phyloP scores from a whole-genome alignment of 108 stramenopile species.

The Conticribra weissflogii region DNA sequence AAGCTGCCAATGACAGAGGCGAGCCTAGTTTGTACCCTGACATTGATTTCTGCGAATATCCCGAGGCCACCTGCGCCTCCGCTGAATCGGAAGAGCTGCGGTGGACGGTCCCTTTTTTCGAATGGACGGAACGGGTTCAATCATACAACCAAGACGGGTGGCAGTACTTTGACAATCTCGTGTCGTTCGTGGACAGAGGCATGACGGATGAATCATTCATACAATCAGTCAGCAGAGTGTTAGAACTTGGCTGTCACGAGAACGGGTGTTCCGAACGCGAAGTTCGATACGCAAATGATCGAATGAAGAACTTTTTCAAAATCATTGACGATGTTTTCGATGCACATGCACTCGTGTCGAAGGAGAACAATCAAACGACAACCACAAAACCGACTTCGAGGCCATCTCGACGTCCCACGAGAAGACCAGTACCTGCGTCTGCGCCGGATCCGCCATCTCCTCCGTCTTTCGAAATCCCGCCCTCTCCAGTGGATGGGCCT shows the following conservation, averaged over 20 bases:
- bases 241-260: conserved; percentile 28
- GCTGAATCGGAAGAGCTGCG: conserved; percentile 23
- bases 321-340: conserved; percentile 41
- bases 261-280: conserved; percentile 29
- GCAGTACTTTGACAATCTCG: conserved; percentile 20
- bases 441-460: too few relatives aligned
- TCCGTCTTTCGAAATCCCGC: too few relatives aligned
- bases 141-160: conserved; percentile 21
- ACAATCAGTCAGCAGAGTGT: conserved; percentile 20
- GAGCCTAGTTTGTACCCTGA: conserved; percentile 38
- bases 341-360: not conserved
- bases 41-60: conserved; percentile 39
- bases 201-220: conserved; percentile 43
- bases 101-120: conserved; percentile 42
- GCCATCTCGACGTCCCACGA: not conserved
- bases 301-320: conserved; percentile 31
- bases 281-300: conserved; percentile 17
- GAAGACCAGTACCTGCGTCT: not conserved
- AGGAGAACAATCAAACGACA: too few relatives aligned
- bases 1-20: conserved; percentile 29
- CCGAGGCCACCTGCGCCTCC: conserved; percentile 33
- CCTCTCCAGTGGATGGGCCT: too few relatives aligned
- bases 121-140: conserved; percentile 46
- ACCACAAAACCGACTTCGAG: not conserved
- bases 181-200: conserved; percentile 25